Evolutionary conservation across 768 basidiomycete genomes (phyloP), one percentile per base, ranked within the genome.

Genomic region (Trichaptum fuscoviolaceum): DNA sequence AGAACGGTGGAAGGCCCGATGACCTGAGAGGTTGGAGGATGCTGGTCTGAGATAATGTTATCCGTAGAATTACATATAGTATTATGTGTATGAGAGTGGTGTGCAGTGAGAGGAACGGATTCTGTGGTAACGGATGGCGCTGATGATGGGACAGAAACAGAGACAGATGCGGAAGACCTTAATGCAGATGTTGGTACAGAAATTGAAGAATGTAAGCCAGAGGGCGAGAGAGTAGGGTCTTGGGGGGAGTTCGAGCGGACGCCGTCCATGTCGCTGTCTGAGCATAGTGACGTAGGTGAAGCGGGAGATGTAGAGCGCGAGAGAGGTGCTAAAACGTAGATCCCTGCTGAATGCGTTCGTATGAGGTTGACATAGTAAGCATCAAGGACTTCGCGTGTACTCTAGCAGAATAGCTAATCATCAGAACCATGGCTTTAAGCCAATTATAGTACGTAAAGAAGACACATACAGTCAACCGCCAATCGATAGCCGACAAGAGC

Each of bases 321-420:
- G 85, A 35, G 76, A 76, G 71, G 90, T 82, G 68, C 79, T 76
- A 73, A 82, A 92, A 66, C 76, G 77, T 67, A 69, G 30, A 24
- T 63, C 68, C 85, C 87, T 25, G 78, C 78, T 75, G 86, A 90
- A 75, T 96, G 90, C 12, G 93, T 93, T 66, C 91, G 86, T 67
- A 95, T 91, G 73, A 98, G 91, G 75, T 92, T 96, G 79, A 92
- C 82, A 81, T 96, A 97, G 78, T 96, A 98, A 72, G 93, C 89
- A 77, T 97, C 92, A 57, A 97, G 85, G 71, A 93, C 83, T 71
- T 96, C 93, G 69, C 90, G 87, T 24, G 92, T 94, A 81, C 92
- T 94, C 95, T 97, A 80, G 17, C n/a, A 35, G 62, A 35, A 63
- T 63, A 64, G 67, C 74, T 71, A 72, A 70, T 71, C 25, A 34